These are phyloP conservation scores for Cicer chorassanicum DNA, from an alignment of 306 rosid species.

Conservation along the genomic window DNA sequence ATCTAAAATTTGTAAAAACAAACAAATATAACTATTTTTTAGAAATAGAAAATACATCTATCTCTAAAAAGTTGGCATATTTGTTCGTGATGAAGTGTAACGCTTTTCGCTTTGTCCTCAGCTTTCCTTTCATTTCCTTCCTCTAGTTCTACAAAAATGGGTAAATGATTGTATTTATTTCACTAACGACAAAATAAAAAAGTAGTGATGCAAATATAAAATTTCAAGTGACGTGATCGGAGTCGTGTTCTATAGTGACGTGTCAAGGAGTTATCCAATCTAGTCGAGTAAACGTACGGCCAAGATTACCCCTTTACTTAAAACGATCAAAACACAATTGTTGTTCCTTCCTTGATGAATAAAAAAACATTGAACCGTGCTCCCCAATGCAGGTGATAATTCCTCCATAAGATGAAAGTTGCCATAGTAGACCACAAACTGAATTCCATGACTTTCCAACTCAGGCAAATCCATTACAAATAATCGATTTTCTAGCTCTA, in stretches of 20 bases:
- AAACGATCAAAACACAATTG: not conserved
- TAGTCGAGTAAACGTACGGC: conserved; percentile 48
- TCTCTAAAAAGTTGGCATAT: too few relatives aligned
- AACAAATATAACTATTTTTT: too few relatives aligned
- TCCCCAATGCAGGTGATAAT: conserved; percentile 41
- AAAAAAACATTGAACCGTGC: conserved; percentile 9
- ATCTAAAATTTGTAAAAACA: too few relatives aligned
- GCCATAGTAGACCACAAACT: conserved; percentile 60
- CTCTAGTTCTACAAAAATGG: too few relatives aligned
- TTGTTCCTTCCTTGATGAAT: not conserved
- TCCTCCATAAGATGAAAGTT: conserved; percentile 42
- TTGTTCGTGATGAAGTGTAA: too few relatives aligned
- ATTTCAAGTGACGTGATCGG: conserved; percentile 39
- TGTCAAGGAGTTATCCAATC: conserved; percentile 30
- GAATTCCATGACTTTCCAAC: conserved; percentile 37
- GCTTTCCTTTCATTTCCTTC: too few relatives aligned
- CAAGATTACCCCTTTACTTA: conserved; percentile 32
- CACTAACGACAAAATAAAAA: not conserved
- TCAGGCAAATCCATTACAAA: conserved; percentile 30
- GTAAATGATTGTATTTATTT: too few relatives aligned
- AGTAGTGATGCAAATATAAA: conserved; percentile 33
- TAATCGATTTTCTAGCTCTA: conserved; percentile 12
- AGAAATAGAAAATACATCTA: too few relatives aligned
- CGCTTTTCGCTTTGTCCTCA: too few relatives aligned
- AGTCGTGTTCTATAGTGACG: conserved; percentile 19